Base-by-base conservation (phyloP, 768 basidiomycete species). In the Hericium coralloides region DNA sequence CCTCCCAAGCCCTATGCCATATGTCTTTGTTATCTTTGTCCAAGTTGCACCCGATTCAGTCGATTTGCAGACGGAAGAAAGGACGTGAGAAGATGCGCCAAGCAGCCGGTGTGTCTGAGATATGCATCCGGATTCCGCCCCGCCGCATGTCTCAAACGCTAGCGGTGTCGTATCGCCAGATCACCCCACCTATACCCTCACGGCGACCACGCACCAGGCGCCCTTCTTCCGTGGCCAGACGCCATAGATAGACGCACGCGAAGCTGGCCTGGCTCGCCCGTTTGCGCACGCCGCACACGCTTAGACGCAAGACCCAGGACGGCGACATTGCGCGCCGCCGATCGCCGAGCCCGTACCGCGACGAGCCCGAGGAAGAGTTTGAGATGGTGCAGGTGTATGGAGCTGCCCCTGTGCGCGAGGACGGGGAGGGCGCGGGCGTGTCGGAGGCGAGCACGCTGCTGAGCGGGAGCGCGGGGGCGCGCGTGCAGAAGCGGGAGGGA, bases 311-410 rank as follows among this genome's bases (percentile, higher is more conserved):
- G 17, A 31, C 17, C 23, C 50, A 20, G 7, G 18, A 12, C 52
- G 10, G 31, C 26, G 9, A 12, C 23, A 31, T 22, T 15, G 49
- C 18, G n/a, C 22, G 22, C 26, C 49, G 9, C n/a, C 36, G 26
- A 52, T 23, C 52, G 38, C 31, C 31, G 7, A 52, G 26, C 25
- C 25, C 52, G 10, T 23, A 50, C 12, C 17, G 12, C 22, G 57
- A 63, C 56, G 57, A 61, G 43, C 31, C 43, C 41, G 47, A 48
- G 36, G 64, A 66, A 41, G 63, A 61, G 49, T 77, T 76, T 76
- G 81, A 85, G 64, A 90, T 88, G 87, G 76, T 80, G 37, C 82
- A 81, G 56, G 77, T 77, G 5, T 92, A 92, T 62, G 87, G 87
- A 47, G 72, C 80, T n/a, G 76, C 76, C 39, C 64, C 64, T 25